Conservation (phyloP, 768 basidiomycete species). For the Pulveroboletus sp. region DNA sequence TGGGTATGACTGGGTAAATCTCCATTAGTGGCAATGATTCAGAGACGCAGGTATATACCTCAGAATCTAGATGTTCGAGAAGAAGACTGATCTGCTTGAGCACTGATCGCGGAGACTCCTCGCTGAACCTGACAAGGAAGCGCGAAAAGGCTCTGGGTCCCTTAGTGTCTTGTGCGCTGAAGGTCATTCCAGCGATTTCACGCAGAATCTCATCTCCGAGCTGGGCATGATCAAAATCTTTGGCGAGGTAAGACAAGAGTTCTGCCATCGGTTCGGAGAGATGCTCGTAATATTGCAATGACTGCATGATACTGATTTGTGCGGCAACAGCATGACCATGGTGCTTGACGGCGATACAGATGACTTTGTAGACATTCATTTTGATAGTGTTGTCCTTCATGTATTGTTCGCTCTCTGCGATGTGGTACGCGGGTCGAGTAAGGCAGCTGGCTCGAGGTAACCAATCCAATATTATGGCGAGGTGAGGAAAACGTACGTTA, state of each 20-base stretch:
- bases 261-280: constrained; percentile 94
- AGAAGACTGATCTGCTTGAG: constrained; percentile 88
- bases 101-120: constrained; percentile 72
- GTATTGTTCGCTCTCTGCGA: constrained; percentile 80
- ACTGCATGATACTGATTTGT: constrained; percentile 88
- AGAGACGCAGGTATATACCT: constrained; percentile 45
- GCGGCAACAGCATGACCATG: constrained; percentile 81
- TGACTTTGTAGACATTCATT: constrained; percentile 76
- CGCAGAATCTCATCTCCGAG: constrained; percentile 88
- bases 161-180: constrained; percentile 80
- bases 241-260: constrained; percentile 69
- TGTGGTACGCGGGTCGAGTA: constrained; percentile 80
- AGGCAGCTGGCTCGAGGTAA: constrained; percentile 58
- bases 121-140: constrained; percentile 79
- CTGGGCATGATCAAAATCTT: constrained; percentile 85
- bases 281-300: constrained; percentile 91
- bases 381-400: constrained; percentile 78
- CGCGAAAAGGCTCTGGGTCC: constrained; percentile 79
- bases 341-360: constrained; percentile 88
- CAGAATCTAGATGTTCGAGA: constrained; percentile 83
- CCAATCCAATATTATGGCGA: neutral
- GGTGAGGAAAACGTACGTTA: constrained; percentile 42
- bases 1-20: constrained; percentile 68
- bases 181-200: constrained; percentile 76
- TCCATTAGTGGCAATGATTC: neutral